phyloP scores from a whole-genome alignment of 345 rosid species.

The Carallia pectinifolia region DNA sequence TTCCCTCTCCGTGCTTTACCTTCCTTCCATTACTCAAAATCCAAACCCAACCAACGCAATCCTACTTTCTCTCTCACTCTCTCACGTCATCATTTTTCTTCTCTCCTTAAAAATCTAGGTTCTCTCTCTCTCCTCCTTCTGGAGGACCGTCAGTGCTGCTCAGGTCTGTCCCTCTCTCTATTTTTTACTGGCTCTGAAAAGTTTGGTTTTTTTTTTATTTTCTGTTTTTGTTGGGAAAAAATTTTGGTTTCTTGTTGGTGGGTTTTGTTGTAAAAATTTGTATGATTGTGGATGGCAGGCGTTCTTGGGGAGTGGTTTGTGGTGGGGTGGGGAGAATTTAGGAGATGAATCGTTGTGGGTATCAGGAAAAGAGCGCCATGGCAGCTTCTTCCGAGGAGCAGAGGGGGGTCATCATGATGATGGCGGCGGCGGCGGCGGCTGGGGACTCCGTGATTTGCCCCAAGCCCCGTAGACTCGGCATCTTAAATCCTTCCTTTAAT shows the following conservation, averaged over 20 bases:
- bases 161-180: slow-evolving; percentile 6
- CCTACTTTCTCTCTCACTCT: not conserved
- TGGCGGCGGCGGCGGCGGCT: slow-evolving; percentile 20
- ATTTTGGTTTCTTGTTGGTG: not conserved
- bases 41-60: not conserved
- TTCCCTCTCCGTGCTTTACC: no score
- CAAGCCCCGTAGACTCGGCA: slow-evolving; percentile 50
- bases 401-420: slow-evolving; percentile 19
- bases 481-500: slow-evolving; percentile 30
- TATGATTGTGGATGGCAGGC: not conserved
- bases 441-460: slow-evolving; percentile 57
- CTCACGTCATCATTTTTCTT: not conserved
- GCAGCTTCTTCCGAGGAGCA: slow-evolving; percentile 37
- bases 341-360: slow-evolving; percentile 28
- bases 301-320: slow-evolving; percentile 8
- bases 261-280: not conserved
- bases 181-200: no score
- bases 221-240: not conserved
- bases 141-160: slow-evolving; percentile 14
- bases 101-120: not conserved
- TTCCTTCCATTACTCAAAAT: no score
- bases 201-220: not conserved
- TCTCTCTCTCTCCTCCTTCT: slow-evolving; percentile 22
- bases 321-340: not conserved
- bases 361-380: slow-evolving; percentile 38